Base-by-base conservation (phyloP, 148 eudicot genomes). In the Bassia scoparia region DNA sequence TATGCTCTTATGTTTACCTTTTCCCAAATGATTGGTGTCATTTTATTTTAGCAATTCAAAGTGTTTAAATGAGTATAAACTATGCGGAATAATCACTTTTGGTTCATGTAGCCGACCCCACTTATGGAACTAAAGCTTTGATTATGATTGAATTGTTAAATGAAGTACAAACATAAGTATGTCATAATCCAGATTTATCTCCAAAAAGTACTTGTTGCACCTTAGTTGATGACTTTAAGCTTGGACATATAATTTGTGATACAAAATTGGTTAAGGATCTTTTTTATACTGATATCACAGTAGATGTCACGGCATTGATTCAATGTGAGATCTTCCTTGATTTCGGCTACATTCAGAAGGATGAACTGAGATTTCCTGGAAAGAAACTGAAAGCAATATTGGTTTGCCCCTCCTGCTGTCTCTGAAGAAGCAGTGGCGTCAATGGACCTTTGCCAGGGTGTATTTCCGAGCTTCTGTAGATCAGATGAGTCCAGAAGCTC, bases 401-500 rank as follows among this genome's bases (percentile, higher is more conserved):
- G 99, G 99, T 95, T 89, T 78, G 85, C 52, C 99, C 99, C 99
- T 15, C 97, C 99, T 5, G 69, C 65, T 44, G 63, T 68, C 59
- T 66, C 72, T 41, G 85, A 41, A 78, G 58, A 61, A 92, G 97
- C 38, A 86, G 83, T 48, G 87, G 96, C 66, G 70, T 83, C 20
- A 76, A 85, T 83, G 99, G 97, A 27, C 96, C 99, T 83, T 83
- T 95, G 75, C 99, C 99, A 74, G 81, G 92, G 71, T 95, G 92
- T 72, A 88, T 95, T 74, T 95, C 99, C n/a, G 96, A 95, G 78
- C 96, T 95, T 79, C 88, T 61, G 99, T 95, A 54, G 99, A 92
- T 77, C 92, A 95, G 79, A 83, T 95, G 92, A 89, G 88, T 76
- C 78, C 85, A 3, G 83, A 87, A 81, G 88, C 92, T 78, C 99